phyloP scores from a whole-genome alignment of 2,329 filamentous ascomycete species.

The Shiraia sp. region DNA sequence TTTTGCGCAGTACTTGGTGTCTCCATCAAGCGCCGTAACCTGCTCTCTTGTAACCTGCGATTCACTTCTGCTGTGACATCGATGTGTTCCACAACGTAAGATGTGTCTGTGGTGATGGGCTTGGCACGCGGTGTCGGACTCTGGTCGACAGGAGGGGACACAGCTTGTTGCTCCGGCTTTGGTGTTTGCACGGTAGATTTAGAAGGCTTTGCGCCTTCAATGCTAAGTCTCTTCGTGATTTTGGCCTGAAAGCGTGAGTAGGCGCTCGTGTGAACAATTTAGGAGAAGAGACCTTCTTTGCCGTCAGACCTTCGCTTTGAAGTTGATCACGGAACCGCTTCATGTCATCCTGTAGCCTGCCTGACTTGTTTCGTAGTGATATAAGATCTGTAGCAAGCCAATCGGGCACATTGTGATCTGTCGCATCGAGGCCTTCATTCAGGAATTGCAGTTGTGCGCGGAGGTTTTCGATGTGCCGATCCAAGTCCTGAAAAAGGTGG shows the following conservation, averaged over 20 bases:
- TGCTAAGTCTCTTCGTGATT: constrained; percentile 32
- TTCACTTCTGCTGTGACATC: constrained; percentile 42
- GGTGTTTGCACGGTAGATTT: constrained; percentile 8
- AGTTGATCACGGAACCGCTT: constrained; percentile 36
- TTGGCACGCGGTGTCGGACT: constrained; percentile 19
- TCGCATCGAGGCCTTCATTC: constrained; percentile 36
- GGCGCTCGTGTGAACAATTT: neutral
- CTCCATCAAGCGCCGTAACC: constrained; percentile 36
- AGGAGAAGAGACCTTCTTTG: constrained; percentile 22
- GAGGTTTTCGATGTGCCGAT: constrained; percentile 36
- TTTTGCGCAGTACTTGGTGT: constrained; percentile 40
- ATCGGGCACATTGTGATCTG: constrained; percentile 40
- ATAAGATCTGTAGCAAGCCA: constrained; percentile 42
- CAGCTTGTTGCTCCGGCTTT: constrained; percentile 8
- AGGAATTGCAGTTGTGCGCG: constrained; percentile 36
- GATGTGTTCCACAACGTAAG: constrained; percentile 30
- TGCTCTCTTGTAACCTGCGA: constrained; percentile 31
- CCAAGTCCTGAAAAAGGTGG: constrained; percentile 31
- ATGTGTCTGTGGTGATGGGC: constrained; percentile 10
- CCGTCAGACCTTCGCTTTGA: constrained; percentile 28
- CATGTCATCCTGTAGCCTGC: constrained; percentile 41
- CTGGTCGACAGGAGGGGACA: constrained; percentile 21
- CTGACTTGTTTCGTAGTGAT: constrained; percentile 36
- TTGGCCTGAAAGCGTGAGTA: constrained; percentile 16
- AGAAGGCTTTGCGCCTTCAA: constrained; percentile 24